Percentiles rank a stretch among this genome's conserved stretches.
These are phyloP conservation scores for Spathaspora hagerdaliae DNA, from an alignment of 805 yeast species.

Conservation along the genomic window DNA sequence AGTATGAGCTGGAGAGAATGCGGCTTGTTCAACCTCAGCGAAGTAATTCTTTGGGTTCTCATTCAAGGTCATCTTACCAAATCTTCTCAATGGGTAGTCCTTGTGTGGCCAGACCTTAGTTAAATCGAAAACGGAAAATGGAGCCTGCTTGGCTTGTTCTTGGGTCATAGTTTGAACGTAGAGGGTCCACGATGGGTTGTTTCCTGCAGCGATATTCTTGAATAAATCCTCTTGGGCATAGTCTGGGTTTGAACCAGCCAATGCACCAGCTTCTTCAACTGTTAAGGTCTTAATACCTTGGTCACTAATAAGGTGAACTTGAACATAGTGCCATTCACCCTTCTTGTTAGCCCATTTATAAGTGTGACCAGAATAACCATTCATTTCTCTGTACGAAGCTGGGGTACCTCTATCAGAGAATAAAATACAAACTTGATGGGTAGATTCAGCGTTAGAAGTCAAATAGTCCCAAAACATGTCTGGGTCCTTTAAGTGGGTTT, in stretches of 20 bases:
- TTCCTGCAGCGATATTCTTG: conserved; percentile 72
- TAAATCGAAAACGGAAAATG: conserved; percentile 83
- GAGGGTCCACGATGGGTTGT: conserved; percentile 79
- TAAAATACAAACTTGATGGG: conserved; percentile 69
- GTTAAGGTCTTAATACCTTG: conserved; percentile 53
- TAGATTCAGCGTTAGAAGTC: conserved; percentile 66
- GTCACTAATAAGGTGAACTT: conserved; percentile 67
- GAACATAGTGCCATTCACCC: conserved; percentile 77
- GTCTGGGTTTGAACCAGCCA: conserved; percentile 80
- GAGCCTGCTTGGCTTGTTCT: conserved; percentile 68
- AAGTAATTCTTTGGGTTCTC: conserved; percentile 84
- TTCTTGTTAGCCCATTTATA: conserved; percentile 74
- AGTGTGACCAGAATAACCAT: conserved; percentile 82
- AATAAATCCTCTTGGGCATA: conserved; percentile 76
- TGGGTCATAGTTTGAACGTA: conserved; percentile 85
- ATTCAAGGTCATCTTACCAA: conserved; percentile 75
- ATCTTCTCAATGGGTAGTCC: conserved; percentile 80
- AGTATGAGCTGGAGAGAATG: conserved; percentile 69
- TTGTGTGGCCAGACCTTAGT: conserved; percentile 92
- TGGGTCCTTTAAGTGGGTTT: conserved; percentile 75
- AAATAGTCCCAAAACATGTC: conserved; percentile 84
- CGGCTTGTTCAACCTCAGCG: conserved; percentile 62
- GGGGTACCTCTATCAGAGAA: conserved; percentile 86
- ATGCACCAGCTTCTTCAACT: conserved; percentile 63
- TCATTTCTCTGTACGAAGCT: conserved; percentile 68